Base-by-base conservation (phyloP, 2,329 filamentous ascomycete species). In the Cryphonectria japonica region DNA sequence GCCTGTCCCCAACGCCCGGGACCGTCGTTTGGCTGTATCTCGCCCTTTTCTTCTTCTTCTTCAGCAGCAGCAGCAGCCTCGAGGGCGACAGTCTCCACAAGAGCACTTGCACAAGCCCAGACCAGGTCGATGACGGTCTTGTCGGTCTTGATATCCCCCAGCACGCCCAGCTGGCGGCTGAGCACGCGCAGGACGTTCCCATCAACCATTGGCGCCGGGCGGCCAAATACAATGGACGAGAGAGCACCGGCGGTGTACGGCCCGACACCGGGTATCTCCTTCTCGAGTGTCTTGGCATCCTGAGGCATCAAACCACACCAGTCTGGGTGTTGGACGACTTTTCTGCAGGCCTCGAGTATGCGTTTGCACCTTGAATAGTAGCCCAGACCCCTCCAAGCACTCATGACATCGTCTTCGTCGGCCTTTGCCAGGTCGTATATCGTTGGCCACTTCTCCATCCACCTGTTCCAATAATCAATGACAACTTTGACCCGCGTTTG, bases 1-100 rank as follows among this genome's bases (percentile, higher is more conserved):
- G 87, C 89, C 76, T 91, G 89, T 0, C 89, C 89, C 89, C 88
- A 91, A 72, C 85, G 79, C 0, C 88, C 88, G 0, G 89, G 88
- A 32, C 85, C 78, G 67, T 87, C 83, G 68, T 85, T 89, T 19
- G 76, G 78, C 74, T 0, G 68, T 22, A 2, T 76, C 74, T 11
- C 73, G 71, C 0, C 71, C 64, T 9, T 67, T 37, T 64, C 66
- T 5, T 50, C 69, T 0, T 73, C 74, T 11, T 73, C 37, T 39
- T 39, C 73, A 39, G 37, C 74, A 0, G 72, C 74, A 0, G 72
- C 74, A 0, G 74, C 74, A 0, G 75, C 73, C 0, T 85, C 85
- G 6, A 73, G 72, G 0, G 87, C 85, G 1, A 88, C 83, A 1
- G 82, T 81, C 66, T 85, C 85, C 65, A 87, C 87, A 14, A 91